Conservation (phyloP, 306 rosid species). For the Lathyrus tuberosus region DNA sequence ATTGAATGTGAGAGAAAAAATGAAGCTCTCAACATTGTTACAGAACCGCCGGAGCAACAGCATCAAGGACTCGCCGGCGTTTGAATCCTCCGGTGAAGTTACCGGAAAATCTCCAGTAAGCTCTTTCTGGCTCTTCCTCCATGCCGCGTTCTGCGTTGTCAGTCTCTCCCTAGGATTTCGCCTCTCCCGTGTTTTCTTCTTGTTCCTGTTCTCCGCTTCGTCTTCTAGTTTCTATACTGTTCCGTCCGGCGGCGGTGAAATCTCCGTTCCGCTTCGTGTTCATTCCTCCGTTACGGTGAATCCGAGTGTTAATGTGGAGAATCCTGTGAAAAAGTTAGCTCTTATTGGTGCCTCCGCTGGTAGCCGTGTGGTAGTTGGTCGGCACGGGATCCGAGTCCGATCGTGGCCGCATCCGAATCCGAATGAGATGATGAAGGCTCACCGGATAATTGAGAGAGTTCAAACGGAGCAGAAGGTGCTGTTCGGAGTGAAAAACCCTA, state of each 20-base stretch:
- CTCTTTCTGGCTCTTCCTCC: slow-evolving; percentile 66
- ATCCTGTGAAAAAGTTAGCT: slow-evolving; percentile 40
- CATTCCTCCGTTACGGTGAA: slow-evolving; percentile 29
- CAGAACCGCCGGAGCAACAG: slow-evolving; percentile 75
- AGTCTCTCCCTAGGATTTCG: slow-evolving; percentile 79
- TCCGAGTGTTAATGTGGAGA: slow-evolving; percentile 39
- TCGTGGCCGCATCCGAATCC: slow-evolving; percentile 98
- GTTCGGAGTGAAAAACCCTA: slow-evolving; percentile 80
- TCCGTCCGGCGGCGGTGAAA: slow-evolving; percentile 48
- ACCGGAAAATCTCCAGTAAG: slow-evolving; percentile 62
- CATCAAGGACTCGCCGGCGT: slow-evolving; percentile 54
- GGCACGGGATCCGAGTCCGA: slow-evolving; percentile 96
- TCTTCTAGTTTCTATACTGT: slow-evolving; percentile 45
- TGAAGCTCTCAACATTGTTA: slow-evolving; percentile 79
- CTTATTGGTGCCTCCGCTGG: slow-evolving; percentile 48
- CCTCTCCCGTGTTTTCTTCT: slow-evolving; percentile 75
- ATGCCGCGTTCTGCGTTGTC: slow-evolving; percentile 67
- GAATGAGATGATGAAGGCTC: slow-evolving; percentile 88
- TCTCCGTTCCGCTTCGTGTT: slow-evolving; percentile 38
- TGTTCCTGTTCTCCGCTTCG: slow-evolving; percentile 65
- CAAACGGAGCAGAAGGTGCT: slow-evolving; percentile 82
- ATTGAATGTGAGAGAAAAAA: slow-evolving; percentile 19
- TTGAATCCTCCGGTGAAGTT: slow-evolving; percentile 61
- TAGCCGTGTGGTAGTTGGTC: slow-evolving; percentile 82
- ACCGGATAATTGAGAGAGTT: slow-evolving; percentile 79